phyloP scores from a whole-genome alignment of 75 land plant species.

The Sequoia sempervirens region DNA sequence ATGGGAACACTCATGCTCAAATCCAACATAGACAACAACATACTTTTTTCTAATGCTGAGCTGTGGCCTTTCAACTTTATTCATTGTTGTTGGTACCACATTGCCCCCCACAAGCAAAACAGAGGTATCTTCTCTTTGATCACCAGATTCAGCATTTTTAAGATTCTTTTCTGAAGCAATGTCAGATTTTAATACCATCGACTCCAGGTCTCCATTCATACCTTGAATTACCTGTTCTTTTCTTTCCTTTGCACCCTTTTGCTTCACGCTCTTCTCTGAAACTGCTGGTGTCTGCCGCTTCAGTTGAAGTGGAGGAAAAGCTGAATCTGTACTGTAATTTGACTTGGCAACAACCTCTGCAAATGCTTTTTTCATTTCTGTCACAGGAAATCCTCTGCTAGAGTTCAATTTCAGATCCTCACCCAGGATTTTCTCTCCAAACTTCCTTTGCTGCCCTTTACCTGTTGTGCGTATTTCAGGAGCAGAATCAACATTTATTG shows the following conservation, averaged over 20 bases:
- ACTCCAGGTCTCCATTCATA: slow-evolving; percentile 11
- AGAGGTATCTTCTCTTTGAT: slow-evolving; percentile 24
- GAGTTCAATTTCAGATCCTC: slow-evolving; percentile 28
- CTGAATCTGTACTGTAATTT: slow-evolving; percentile 43
- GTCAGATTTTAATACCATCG: slow-evolving; percentile 11
- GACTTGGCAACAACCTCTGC: slow-evolving; percentile 71
- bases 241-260: slow-evolving; percentile 22
- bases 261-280: slow-evolving; percentile 36
- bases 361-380: slow-evolving; percentile 63
- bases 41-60: slow-evolving; percentile 25
- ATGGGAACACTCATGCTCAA: slow-evolving; percentile 94
- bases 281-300: slow-evolving; percentile 29
- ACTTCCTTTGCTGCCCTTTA: slow-evolving; percentile 22
- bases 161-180: slow-evolving; percentile 14
- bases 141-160: slow-evolving; percentile 10
- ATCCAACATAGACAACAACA: slow-evolving; percentile 63
- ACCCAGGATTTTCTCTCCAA: slow-evolving; percentile 17
- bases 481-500: slow-evolving; percentile 8
- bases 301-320: slow-evolving; percentile 74
- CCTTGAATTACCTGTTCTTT: slow-evolving; percentile 18
- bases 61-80: slow-evolving; percentile 13
- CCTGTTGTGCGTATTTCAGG: slow-evolving; percentile 3
- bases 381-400: slow-evolving; percentile 46
- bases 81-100: slow-evolving; percentile 28
- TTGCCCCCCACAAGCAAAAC: slow-evolving; percentile 50